phyloP scores from a whole-genome alignment of 768 basidiomycete species.

The Hysterangium stoloniferum region DNA sequence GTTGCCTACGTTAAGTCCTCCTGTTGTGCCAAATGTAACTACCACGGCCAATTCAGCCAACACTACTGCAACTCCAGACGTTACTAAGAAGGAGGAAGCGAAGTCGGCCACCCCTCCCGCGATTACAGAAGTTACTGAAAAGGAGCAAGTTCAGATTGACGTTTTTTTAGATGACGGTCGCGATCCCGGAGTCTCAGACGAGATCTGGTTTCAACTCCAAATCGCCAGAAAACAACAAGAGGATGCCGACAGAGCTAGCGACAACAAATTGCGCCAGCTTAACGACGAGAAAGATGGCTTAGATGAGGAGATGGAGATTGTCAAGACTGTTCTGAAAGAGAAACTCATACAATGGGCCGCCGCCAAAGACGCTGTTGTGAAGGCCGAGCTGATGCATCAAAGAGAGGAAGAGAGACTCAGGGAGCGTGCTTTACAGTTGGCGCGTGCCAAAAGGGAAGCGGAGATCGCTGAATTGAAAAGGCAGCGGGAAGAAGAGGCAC shows the following conservation, averaged over 20 bases:
- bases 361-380: too few relatives aligned
- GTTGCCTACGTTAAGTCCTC: conserved; percentile 1
- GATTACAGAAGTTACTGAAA: too few relatives aligned
- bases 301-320: too few relatives aligned
- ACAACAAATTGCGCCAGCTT: too few relatives aligned
- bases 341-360: too few relatives aligned
- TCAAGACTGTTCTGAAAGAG: too few relatives aligned
- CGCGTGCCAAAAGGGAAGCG: conserved; percentile 18
- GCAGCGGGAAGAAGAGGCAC: conserved; percentile 30
- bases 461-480: conserved; percentile 23
- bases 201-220: conserved; percentile 44
- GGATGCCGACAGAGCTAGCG: too few relatives aligned
- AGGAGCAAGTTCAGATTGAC: neutral
- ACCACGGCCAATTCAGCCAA: neutral
- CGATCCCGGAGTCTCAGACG: conserved; percentile 47
- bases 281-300: too few relatives aligned
- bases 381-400: neutral
- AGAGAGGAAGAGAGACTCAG: conserved; percentile 20
- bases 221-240: conserved; percentile 28
- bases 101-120: too few relatives aligned
- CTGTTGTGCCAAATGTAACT: neutral
- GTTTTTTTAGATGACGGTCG: conserved; percentile 21
- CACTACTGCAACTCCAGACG: neutral
- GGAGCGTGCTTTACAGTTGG: neutral
- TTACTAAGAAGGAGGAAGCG: conserved; percentile 5